Evolutionary conservation across 2,329 filamentous ascomycete genomes (phyloP), one percentile per base, ranked within the genome.

Genomic region (Zopfia rhizophila): DNA sequence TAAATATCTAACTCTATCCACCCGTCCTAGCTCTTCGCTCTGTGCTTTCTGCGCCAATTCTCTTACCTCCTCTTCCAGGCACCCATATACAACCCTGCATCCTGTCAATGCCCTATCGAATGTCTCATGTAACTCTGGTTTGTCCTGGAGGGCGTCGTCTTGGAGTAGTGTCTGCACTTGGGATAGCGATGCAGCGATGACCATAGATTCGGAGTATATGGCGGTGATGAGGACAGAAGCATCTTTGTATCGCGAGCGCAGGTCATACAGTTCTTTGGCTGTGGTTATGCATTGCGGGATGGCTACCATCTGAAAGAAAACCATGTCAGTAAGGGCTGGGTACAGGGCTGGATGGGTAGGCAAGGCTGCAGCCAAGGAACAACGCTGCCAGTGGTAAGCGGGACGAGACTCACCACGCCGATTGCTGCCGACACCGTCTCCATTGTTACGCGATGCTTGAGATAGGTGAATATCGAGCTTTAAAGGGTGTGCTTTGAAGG

Each of bases 121-220:
- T 1, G 66, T 63, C 11, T 65, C 57, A 17, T 60, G 51, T 17
- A 71, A 51, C 43, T 67, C 58, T 3, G 65, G 64, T 24, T 64
- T 66, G 36, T 49, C 51, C 13, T 51, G 46, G 8, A 70, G 47
- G n/a, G 58, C 53, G 39, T 63, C 58, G 42, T 60, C 53, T 5
- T 66, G 51, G 3, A 69, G 35, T 3, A 70, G 53, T 33, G 42
- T 58, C 38, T 69, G 64, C 7, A 69, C 49, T 44, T 69, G 68
- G 4, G 60, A 59, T 2, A 70, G 43, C 3, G 64, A 66, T 6
- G 68, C 66, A 0, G 66, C 65, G 13, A 69, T 60, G 28, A 68
- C 58, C 53, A 66, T 64, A 3, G 64, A 65, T 37, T 70, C 68
- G 13, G 64, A 58, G 38, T 69, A 69, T 27, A 70, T 66, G 14